phyloP scores from a whole-genome alignment of 345 rosid genomes.

The Microcos paniculata region DNA sequence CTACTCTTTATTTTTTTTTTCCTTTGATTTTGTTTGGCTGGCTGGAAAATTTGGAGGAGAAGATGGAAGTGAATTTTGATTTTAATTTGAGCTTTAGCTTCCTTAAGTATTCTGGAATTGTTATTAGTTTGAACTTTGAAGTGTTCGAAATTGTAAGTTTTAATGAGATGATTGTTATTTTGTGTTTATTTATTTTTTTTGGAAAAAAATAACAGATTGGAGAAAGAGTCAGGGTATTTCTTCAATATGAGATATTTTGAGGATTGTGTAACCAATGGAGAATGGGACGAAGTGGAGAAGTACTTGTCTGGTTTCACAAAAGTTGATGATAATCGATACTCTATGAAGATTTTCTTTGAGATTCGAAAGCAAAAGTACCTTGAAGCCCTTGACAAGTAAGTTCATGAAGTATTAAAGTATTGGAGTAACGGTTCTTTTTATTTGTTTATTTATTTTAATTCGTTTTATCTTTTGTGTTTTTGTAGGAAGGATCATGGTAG shows the following conservation, averaged over 20 bases:
- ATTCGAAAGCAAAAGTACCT: slow-evolving; percentile 48
- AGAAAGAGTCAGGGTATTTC: slow-evolving; percentile 48
- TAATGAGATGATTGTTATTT: neutral
- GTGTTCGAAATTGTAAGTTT: neutral
- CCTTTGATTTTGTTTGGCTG: neutral
- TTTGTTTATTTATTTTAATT: neutral
- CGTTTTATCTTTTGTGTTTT: slow-evolving; percentile 7
- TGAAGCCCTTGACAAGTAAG: slow-evolving; percentile 49
- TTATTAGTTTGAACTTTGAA: neutral
- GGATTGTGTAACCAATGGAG: slow-evolving; percentile 45
- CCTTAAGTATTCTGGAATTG: neutral
- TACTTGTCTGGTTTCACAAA: slow-evolving; percentile 46
- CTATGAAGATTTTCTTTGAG: slow-evolving; percentile 48
- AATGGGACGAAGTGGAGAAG: slow-evolving; percentile 54
- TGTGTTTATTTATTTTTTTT: neutral
- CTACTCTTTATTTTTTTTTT: neutral
- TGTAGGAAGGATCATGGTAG: slow-evolving; percentile 37
- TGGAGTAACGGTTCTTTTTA: neutral
- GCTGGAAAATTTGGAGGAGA: neutral
- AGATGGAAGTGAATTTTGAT: too few species aligned
- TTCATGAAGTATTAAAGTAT: neutral
- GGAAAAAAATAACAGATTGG: slow-evolving; percentile 29
- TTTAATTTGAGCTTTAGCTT: neutral
- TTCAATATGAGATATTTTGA: slow-evolving; percentile 50
- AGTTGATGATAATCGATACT: slow-evolving; percentile 46